A percentile compares a stretch with the other conserved stretches of the same genome.
These are phyloP conservation scores for Apiotrichum sp. DNA, from an alignment of 1,284 basidiomycete species.

Conservation along the genomic window DNA sequence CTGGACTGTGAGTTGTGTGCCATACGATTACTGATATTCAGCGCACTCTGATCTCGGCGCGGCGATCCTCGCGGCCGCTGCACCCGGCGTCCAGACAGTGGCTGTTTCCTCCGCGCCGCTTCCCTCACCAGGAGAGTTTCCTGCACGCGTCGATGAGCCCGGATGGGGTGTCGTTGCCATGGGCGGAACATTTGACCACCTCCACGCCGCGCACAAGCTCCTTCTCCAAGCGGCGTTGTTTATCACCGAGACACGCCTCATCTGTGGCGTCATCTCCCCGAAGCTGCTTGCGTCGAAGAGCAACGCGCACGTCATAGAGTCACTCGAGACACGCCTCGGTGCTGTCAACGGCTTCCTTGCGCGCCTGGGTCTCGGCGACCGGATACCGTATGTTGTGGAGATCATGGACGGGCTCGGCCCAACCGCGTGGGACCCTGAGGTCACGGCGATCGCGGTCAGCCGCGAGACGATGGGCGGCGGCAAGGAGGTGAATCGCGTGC, in stretches of 20 bases:
- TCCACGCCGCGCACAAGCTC: slow-evolving; percentile 97
- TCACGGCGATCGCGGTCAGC: slow-evolving; percentile 81
- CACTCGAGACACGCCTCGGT: slow-evolving; percentile 55
- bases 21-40: background rate
- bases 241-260: slow-evolving; percentile 69
- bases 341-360: slow-evolving; percentile 59
- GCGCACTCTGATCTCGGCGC: slow-evolving; percentile 1
- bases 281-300: slow-evolving; percentile 67
- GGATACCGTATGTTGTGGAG: slow-evolving; percentile 54
- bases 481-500: slow-evolving; percentile 40
- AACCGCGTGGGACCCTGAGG: slow-evolving; percentile 71
- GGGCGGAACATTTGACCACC: slow-evolving; percentile 90
- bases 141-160: background rate
- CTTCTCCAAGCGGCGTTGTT: slow-evolving; percentile 85
- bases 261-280: slow-evolving; percentile 80
- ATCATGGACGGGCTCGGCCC: slow-evolving; percentile 82
- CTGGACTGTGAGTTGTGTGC: slow-evolving; percentile 9
- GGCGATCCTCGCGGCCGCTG: slow-evolving; percentile 1
- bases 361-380: slow-evolving; percentile 12
- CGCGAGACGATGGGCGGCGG: slow-evolving; percentile 75
- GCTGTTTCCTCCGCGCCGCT: background rate
- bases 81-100: background rate
- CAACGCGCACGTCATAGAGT: slow-evolving; percentile 64
- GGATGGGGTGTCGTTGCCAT: slow-evolving; percentile 47
- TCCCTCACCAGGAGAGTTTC: background rate